Evolutionary conservation across 441 rosid genomes (phyloP), one percentile per base, ranked within the genome.

Genomic region (Aquilaria agallochum): DNA sequence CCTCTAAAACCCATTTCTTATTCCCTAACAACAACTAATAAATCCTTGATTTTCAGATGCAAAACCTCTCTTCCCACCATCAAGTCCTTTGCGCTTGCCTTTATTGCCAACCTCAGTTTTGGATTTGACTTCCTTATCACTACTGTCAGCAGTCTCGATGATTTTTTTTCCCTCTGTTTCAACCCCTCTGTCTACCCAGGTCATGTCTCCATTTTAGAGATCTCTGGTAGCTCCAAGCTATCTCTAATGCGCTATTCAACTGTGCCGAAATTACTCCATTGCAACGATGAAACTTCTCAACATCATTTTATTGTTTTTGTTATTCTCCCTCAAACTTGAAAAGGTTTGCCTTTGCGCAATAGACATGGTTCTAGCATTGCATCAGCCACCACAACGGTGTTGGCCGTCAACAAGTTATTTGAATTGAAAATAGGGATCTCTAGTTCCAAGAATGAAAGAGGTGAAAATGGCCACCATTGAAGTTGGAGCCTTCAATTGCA

Each of bases 141-240:
- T 64, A 93, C 96, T 62, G 95, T 94, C 49, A 97, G 89, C 31
- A 96, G 97, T 45, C 79, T 90, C 60, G 98, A 97, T 0, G 97
- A 90, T 68, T 76, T 74, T 56, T 96, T 94, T 55, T 74, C 85
- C 48, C 80, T 81, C 61, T 73, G 86, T 50, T 65, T 93, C 8
- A 96, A 93, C 65, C 78, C 95, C 3, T 34, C 79, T 1, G 93
- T 93, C 34, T 82, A 72, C 51, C 89, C 90, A 12, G 97, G 97
- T 11, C 80, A 84, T 68, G 63, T 89, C 59, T 65, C 76, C 8
- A 91, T 94, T 71, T 62, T 96, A 11, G 79, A 77, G 31, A 83
- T 91, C 55, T 60, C 80, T 7, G 93, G 96, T 13, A 64, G 83
- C 8, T 55, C 76, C 49, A 89, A 86, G 62, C 98, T 94, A 69